A percentile compares a stretch with the other conserved stretches of the same genome.
Conservation (phyloP, 345 rosid species). For the Orychophragmus violaceus region DNA sequence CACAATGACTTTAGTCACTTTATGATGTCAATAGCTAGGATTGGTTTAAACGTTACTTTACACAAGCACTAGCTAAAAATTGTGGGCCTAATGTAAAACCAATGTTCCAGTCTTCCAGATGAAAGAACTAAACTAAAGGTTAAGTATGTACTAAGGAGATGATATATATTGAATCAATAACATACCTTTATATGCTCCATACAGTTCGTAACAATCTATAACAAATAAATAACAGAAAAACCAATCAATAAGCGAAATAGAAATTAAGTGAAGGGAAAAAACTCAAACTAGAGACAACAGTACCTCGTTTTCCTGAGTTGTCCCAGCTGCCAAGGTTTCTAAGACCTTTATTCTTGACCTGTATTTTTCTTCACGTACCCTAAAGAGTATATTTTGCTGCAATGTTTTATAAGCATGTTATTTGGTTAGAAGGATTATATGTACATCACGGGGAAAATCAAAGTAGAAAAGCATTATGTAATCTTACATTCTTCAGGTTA, state of each 20-base stretch:
- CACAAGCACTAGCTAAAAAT: not conserved
- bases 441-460: not conserved
- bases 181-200: slow-evolving; percentile 46
- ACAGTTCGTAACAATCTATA: slow-evolving; percentile 42
- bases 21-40: not conserved
- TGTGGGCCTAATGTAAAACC: not conserved
- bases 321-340: slow-evolving; percentile 73
- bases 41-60: not conserved
- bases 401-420: slow-evolving; percentile 24
- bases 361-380: slow-evolving; percentile 67
- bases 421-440: slow-evolving; percentile 18
- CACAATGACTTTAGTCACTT: not conserved
- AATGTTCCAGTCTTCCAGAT: slow-evolving; percentile 5
- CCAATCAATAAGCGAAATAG: slow-evolving; percentile 5
- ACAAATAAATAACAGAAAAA: not conserved
- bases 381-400: slow-evolving; percentile 72
- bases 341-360: slow-evolving; percentile 62
- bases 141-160: not conserved
- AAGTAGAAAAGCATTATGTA: slow-evolving; percentile 14
- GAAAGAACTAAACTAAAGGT: not conserved
- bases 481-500: slow-evolving; percentile 61
- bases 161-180: not conserved
- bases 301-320: slow-evolving; percentile 77
- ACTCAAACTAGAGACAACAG: slow-evolving; percentile 14
- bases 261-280: not conserved